Evolutionary conservation across 768 basidiomycete species (phyloP).

Genomic region (Tubosaeta brunneosetosa): DNA sequence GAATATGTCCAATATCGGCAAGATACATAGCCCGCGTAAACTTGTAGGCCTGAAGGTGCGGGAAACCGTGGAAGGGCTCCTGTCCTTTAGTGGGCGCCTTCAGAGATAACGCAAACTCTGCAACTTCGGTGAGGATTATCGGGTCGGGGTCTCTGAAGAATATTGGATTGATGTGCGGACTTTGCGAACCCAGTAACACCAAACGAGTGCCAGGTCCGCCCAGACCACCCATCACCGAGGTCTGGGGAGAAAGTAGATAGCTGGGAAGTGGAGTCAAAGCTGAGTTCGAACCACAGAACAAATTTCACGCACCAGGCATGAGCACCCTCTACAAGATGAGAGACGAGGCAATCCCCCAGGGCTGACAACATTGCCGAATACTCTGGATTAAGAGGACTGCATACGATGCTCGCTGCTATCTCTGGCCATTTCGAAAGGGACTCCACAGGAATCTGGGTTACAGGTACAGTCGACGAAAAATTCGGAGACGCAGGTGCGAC

Average conservation of each 20-base stretch:
- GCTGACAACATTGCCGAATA: conserved; percentile 72
- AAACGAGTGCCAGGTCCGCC: conserved; percentile 65
- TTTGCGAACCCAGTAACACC: conserved; percentile 66
- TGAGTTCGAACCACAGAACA: not conserved
- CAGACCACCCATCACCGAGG: conserved; percentile 67
- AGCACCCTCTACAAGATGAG: conserved; percentile 77
- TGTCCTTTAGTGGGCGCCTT: conserved; percentile 74
- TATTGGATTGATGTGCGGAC: conserved; percentile 44
- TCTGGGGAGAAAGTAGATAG: conserved; percentile 82
- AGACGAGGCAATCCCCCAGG: conserved; percentile 76
- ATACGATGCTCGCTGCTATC: conserved; percentile 76
- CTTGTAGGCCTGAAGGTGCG: conserved; percentile 85
- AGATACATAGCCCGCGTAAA: conserved; percentile 71
- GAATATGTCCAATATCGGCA: conserved; percentile 77
- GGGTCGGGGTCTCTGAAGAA: conserved; percentile 68
- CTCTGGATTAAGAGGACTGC: conserved; percentile 63
- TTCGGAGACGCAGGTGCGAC: conserved; percentile 62
- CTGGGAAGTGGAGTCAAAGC: conserved; percentile 35
- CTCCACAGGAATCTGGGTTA: conserved; percentile 52
- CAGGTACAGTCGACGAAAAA: conserved; percentile 43
- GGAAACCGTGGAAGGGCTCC: conserved; percentile 76
- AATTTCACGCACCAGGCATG: conserved; percentile 71
- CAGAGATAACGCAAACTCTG: conserved; percentile 86
- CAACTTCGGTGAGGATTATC: conserved; percentile 82
- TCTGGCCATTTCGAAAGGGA: conserved; percentile 80